These are phyloP conservation scores for Aspergillus versicolor DNA, from an alignment of 2,329 filamentous ascomycete species.

Conservation along the genomic window DNA sequence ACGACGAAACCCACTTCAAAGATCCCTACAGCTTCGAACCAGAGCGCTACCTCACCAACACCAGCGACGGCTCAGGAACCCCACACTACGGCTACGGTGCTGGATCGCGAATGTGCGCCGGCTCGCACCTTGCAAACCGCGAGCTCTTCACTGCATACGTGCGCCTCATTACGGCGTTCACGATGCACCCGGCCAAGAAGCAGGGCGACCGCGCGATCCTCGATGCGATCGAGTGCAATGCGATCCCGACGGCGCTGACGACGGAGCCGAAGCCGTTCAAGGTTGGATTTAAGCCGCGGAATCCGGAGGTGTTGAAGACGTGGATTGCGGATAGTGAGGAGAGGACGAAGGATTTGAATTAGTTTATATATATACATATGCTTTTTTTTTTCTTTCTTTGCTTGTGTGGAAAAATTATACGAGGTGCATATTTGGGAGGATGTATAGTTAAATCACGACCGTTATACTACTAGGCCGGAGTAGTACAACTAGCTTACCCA, in stretches of 20 bases:
- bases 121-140: conserved; percentile 62
- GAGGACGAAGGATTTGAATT: conserved; percentile 48
- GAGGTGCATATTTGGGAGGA: too few species aligned
- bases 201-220: conserved; percentile 52
- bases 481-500: too few species aligned
- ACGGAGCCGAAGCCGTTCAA: conserved; percentile 65
- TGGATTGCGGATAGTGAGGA: conserved; percentile 58
- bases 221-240: conserved; percentile 58
- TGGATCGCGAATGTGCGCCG: conserved; percentile 63
- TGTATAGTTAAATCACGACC: too few species aligned
- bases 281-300: conserved; percentile 53
- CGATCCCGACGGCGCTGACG: conserved; percentile 58
- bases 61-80: conserved; percentile 52
- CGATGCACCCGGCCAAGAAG: conserved; percentile 52
- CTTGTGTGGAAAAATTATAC: not conserved
- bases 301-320: conserved; percentile 45
- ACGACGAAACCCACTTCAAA: conserved; percentile 68
- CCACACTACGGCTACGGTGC: conserved; percentile 64
- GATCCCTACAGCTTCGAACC: conserved; percentile 64
- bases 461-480: too few species aligned
- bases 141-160: conserved; percentile 63
- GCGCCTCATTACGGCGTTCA: conserved; percentile 59
- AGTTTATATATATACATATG: not conserved
- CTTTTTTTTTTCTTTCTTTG: not conserved
- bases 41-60: conserved; percentile 63